Evolutionary conservation across 176 grass and related monocot genomes (phyloP).

Genomic region (Ensete ventricosum): DNA sequence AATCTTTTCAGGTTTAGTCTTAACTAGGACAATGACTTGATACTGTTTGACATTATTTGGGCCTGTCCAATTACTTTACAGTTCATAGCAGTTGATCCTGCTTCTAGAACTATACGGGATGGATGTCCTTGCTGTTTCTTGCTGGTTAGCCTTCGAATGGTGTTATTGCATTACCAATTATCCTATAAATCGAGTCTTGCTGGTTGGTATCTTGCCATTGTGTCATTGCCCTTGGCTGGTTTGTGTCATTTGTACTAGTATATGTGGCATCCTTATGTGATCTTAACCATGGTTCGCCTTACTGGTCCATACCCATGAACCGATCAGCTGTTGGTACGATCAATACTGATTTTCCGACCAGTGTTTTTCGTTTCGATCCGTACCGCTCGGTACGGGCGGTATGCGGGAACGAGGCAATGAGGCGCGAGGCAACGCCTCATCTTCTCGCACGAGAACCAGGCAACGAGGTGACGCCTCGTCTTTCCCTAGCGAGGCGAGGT

Average conservation of each 20-base stretch:
- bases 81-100: neutral
- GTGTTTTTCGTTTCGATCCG: no score
- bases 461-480: no score
- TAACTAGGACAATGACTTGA: neutral
- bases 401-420: no score
- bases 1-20: neutral
- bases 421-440: no score
- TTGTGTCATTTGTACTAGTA: neutral
- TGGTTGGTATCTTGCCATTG: neutral
- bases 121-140: neutral
- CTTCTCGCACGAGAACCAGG: no score
- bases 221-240: neutral
- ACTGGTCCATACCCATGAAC: no score
- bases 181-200: neutral
- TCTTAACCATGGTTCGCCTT: no score
- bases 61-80: neutral
- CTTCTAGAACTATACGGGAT: neutral
- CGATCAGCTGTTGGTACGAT: no score
- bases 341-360: no score
- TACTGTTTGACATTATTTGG: neutral
- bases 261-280: neutral
- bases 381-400: no score
- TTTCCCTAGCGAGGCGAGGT: no score
- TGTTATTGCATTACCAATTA: neutral
- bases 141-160: neutral